Base-by-base conservation (phyloP, 129 eudicot species). In the Escallonia rubra region DNA sequence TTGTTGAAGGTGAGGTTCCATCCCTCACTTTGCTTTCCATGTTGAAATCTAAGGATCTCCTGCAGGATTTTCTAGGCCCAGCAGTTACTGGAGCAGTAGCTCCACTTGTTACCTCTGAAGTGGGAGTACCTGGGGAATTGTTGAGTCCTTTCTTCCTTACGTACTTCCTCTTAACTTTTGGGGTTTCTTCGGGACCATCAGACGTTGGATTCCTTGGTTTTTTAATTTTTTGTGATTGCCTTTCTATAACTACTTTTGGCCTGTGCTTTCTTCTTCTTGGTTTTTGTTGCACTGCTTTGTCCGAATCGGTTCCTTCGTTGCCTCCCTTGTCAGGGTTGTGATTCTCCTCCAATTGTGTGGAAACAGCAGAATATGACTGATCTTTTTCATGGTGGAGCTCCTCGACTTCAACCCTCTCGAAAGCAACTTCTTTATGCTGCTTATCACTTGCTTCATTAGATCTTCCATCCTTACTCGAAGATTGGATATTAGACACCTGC, bases 231-330 rank as follows among this genome's bases (percentile, higher is more conserved):
- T 86, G 83, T 14, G 78, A 78, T 61, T 90, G 64, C 34, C 90
- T 84, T 80, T 89, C 99, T 45, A 16, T 83, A 10, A 94, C 74
- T 58, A 94, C 99, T 59, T 89, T 94, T 6, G 99, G 99, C 67
- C 82, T 82, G 82, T 89, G 89, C 76, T 79, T 94, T 74, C 92
- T 85, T 71, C 91, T 79, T 60, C 74, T 80, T 74, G 89, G 89
- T 67, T 77, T 81, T 66, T 80, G 87, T 47, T 80, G 87, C 40
- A 91, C 84, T 41, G 96, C 85, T 67, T 76, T 87, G 68, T 70
- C 82, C 69, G 81, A 70, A 72, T 85, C 81, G 63, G 72, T 59
- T 10, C 64, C 77, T 64, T 74, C 83, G 4, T 69, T 61, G 67
- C 59, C 66, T 51, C 78, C 91, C 78, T 82, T 80, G 65, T 76